These are phyloP conservation scores for Hirsutella thompsonii DNA, from an alignment of 2,329 filamentous ascomycete genomes.

Conservation along the genomic window DNA sequence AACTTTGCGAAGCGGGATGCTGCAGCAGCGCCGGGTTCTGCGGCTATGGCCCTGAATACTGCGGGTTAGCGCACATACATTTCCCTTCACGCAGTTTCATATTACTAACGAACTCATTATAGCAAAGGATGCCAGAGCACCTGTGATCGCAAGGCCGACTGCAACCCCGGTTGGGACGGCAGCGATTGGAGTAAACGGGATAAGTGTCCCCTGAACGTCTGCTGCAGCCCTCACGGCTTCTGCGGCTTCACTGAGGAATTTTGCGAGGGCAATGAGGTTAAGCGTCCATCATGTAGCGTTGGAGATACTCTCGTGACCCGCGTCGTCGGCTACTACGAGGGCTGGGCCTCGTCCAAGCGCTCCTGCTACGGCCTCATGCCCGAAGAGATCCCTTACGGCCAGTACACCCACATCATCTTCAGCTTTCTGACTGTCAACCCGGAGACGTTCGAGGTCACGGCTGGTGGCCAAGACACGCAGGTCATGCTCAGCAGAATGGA, in stretches of 20 bases:
- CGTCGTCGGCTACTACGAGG: constrained; percentile 10
- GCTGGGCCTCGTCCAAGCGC: constrained; percentile 3
- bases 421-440: constrained; percentile 13
- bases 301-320: constrained; percentile 7
- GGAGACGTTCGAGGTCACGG: constrained; percentile 8
- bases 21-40: too few relatives aligned
- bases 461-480: constrained; percentile 9
- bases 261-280: constrained; percentile 6
- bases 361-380: constrained; percentile 4
- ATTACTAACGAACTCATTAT: too few relatives aligned
- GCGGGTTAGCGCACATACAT: too few relatives aligned
- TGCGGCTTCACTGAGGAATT: constrained; percentile 9
- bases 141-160: constrained; percentile 16
- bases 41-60: too few relatives aligned
- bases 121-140: too few relatives aligned
- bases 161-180: constrained; percentile 9
- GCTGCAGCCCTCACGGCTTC: constrained; percentile 8
- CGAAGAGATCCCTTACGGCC: constrained; percentile 1
- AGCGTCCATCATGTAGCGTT: too few relatives aligned
- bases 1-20: too few relatives aligned
- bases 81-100: too few relatives aligned
- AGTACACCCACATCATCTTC: constrained; percentile 12
- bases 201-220: constrained; percentile 26
- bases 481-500: constrained; percentile 12
- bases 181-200: too few relatives aligned